Conservation (phyloP, 306 rosid genomes). For the Luffa acutangula region DNA sequence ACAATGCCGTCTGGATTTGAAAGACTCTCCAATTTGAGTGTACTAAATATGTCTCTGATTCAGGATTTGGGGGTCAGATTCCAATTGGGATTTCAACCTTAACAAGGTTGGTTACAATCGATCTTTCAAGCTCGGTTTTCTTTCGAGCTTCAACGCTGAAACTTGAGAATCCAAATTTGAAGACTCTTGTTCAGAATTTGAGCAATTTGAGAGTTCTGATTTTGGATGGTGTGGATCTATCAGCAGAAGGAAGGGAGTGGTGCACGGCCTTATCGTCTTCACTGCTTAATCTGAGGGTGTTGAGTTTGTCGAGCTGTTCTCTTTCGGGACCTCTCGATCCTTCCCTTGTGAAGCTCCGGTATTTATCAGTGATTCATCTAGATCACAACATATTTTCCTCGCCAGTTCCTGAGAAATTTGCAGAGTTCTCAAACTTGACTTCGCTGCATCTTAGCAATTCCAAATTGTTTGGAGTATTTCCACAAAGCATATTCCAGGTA, state of each 20-base stretch:
- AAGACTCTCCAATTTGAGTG: background rate
- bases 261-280: conserved; percentile 17
- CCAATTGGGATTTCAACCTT: conserved; percentile 10
- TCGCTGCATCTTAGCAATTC: background rate
- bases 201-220: conserved; percentile 15
- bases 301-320: conserved; percentile 17
- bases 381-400: background rate
- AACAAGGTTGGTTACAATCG: conserved; percentile 18
- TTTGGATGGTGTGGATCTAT: conserved; percentile 37
- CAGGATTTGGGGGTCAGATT: conserved; percentile 13
- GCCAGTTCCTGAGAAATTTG: conserved; percentile 16
- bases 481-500: conserved; percentile 12
- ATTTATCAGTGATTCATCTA: conserved; percentile 18
- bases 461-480: conserved; percentile 10
- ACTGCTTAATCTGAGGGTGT: conserved; percentile 13
- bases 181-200: conserved; percentile 11
- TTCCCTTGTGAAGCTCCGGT: conserved; percentile 14
- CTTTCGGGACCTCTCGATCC: conserved; percentile 14
- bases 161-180: conserved; percentile 17
- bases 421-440: conserved; percentile 15
- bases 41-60: conserved; percentile 10
- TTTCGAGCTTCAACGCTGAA: background rate
- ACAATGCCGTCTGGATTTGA: conserved; percentile 2
- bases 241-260: conserved; percentile 40
- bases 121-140: conserved; percentile 1